Evolutionary conservation across 768 basidiomycete genomes (phyloP).

Genomic region (Boletus speciosus): DNA sequence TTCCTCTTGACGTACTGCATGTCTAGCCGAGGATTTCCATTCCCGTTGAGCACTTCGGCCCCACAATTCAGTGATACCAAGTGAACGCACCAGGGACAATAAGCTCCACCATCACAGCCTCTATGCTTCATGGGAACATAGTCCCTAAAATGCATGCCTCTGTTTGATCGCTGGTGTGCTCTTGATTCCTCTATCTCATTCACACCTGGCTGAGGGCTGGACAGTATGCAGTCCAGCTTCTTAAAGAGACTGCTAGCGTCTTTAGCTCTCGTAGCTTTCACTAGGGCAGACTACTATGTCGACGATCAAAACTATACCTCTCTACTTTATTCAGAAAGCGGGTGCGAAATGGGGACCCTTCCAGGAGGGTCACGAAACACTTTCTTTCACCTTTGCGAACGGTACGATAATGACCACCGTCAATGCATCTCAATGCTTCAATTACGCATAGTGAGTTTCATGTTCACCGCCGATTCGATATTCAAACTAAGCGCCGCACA

Average conservation of each 20-base stretch:
- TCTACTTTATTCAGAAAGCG: slow-evolving; percentile 9
- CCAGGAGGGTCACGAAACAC: slow-evolving; percentile 6
- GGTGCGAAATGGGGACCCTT: slow-evolving; percentile 12
- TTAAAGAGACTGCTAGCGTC: neutral
- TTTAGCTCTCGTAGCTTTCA: neutral
- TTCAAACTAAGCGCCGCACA: neutral
- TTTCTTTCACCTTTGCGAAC: slow-evolving; percentile 9
- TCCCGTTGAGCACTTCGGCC: neutral
- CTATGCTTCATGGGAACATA: too few relatives aligned
- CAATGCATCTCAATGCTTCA: slow-evolving; percentile 14
- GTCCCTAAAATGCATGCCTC: too few relatives aligned
- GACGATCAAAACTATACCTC: slow-evolving; percentile 17
- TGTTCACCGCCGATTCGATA: neutral
- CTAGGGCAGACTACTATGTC: slow-evolving; percentile 12
- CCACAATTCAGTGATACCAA: neutral
- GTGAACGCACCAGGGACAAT: neutral
- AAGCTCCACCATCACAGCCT: neutral
- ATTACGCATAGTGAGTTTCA: slow-evolving; percentile 13
- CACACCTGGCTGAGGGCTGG: neutral
- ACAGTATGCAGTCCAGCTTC: slow-evolving; percentile 3
- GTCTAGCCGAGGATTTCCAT: neutral
- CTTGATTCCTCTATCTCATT: neutral
- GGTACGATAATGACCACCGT: slow-evolving; percentile 10
- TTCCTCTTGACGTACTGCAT: neutral
- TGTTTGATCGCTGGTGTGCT: neutral